These are phyloP conservation scores for Cyberlindnera amylophila DNA, from an alignment of 805 yeast genomes.

Conservation along the genomic window DNA sequence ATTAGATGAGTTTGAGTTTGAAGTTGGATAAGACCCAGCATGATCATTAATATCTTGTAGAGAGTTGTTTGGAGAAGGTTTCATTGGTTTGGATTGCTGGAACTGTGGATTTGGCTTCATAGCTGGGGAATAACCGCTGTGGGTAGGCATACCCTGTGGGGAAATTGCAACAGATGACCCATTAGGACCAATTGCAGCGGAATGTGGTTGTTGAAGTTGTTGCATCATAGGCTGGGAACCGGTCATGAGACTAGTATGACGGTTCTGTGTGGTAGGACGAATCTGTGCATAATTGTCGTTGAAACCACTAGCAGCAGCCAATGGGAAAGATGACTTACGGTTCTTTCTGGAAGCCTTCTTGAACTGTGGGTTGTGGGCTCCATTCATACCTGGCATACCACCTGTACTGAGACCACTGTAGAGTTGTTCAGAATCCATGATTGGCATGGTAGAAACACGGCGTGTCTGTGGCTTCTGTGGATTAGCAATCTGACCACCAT, in stretches of 20 bases:
- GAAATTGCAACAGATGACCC: background rate
- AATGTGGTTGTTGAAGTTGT: background rate
- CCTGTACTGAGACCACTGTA: constrained; percentile 12
- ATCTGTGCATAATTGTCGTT: constrained; percentile 2
- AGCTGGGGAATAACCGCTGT: constrained; percentile 11
- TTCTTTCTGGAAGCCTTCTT: constrained; percentile 43
- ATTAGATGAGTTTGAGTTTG: constrained; percentile 12
- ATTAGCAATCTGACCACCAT: too few species aligned
- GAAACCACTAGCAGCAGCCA: constrained; percentile 8
- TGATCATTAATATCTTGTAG: constrained; percentile 3
- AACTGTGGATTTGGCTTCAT: constrained; percentile 13
- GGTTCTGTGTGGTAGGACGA: constrained; percentile 6
- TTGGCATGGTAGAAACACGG: constrained; percentile 27
- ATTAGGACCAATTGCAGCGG: too few species aligned
- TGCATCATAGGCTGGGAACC: constrained; percentile 7
- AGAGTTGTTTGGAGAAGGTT: constrained; percentile 8
- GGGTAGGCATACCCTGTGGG: constrained; percentile 1
- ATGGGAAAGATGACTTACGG: constrained; percentile 37
- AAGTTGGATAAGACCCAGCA: constrained; percentile 3
- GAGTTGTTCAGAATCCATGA: constrained; percentile 14
- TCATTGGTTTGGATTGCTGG: constrained; percentile 4
- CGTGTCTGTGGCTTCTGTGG: constrained; percentile 21
- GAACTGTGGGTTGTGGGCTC: constrained; percentile 18
- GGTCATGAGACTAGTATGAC: constrained; percentile 9
- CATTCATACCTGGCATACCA: constrained; percentile 9